Evolutionary conservation across 106 monocot species (phyloP).

Genomic region (Posidonia australis): DNA sequence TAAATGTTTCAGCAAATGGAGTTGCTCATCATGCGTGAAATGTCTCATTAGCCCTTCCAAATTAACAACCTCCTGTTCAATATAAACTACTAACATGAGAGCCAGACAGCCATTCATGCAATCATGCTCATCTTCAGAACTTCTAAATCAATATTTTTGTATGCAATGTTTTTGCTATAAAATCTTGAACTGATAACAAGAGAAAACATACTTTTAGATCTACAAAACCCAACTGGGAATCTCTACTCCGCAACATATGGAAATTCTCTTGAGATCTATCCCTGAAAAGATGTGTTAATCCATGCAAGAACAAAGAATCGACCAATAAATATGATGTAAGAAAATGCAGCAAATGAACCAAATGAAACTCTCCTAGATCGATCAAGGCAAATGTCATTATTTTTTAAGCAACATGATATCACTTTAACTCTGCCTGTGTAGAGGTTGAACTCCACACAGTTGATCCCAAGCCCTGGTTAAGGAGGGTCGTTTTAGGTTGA

Average conservation of each 20-base stretch:
- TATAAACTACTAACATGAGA: background rate
- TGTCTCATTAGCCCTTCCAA: constrained; percentile 41
- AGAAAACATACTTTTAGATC: constrained; percentile 52
- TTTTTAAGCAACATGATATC: too few species aligned
- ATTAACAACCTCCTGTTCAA: constrained; percentile 45
- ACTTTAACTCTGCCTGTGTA: too few species aligned
- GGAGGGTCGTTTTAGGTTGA: too few species aligned
- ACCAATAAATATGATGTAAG: background rate
- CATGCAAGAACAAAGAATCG: background rate
- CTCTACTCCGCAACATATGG: constrained; percentile 30
- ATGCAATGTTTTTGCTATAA: background rate
- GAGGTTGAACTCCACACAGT: too few species aligned
- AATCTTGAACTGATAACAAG: background rate
- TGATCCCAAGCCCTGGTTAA: too few species aligned
- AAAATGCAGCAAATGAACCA: background rate
- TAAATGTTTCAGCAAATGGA: constrained; percentile 50
- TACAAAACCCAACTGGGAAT: constrained; percentile 36
- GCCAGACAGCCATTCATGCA: background rate
- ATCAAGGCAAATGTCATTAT: too few species aligned
- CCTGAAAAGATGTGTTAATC: constrained; percentile 20
- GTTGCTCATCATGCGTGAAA: constrained; percentile 56
- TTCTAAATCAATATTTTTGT: too few species aligned
- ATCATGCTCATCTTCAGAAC: background rate
- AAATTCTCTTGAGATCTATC: constrained; percentile 35
- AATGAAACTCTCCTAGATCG: background rate